Percentiles rank a stretch among this genome's conserved stretches.
These are phyloP conservation scores for Rutstroemia sp. DNA, from an alignment of 2,329 filamentous ascomycete species.

Conservation along the genomic window DNA sequence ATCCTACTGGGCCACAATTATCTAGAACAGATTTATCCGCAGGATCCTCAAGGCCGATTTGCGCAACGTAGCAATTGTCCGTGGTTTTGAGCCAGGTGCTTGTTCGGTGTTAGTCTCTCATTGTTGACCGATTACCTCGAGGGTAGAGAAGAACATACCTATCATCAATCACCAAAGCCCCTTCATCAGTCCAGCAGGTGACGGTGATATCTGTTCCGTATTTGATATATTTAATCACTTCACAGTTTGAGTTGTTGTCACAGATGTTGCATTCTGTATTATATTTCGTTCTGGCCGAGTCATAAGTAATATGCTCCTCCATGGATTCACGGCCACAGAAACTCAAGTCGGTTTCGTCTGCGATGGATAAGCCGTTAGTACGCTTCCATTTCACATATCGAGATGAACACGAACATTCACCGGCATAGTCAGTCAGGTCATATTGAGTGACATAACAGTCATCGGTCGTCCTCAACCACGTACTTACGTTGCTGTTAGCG, in stretches of 20 bases:
- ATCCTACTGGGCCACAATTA: constrained; percentile 18
- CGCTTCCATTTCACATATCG: background rate
- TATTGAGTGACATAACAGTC: constrained; percentile 19
- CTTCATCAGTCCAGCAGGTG: constrained; percentile 17
- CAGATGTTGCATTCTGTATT: constrained; percentile 19
- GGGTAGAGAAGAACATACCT: constrained; percentile 4
- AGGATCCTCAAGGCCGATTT: constrained; percentile 11
- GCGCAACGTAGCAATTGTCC: constrained; percentile 17
- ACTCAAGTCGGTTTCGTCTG: constrained; percentile 12
- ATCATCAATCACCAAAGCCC: constrained; percentile 11
- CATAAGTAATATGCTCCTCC: constrained; percentile 14
- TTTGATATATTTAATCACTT: constrained; percentile 10
- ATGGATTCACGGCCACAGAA: constrained; percentile 14
- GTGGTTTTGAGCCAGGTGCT: constrained; percentile 18
- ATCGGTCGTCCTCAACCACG: constrained; percentile 19
- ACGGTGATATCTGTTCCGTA: constrained; percentile 12
- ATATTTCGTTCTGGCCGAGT: constrained; percentile 12
- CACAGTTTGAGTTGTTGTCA: constrained; percentile 13
- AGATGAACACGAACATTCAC: constrained; percentile 13
- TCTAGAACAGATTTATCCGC: constrained; percentile 15
- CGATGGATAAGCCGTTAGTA: background rate
- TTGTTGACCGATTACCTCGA: too few species aligned
- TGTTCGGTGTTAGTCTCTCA: background rate
- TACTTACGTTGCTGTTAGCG: constrained; percentile 2
- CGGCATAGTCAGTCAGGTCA: constrained; percentile 14